Evolutionary conservation across 1,284 basidiomycete species (phyloP), one percentile per base, ranked within the genome.

Genomic region (Cystobasidium sp.): DNA sequence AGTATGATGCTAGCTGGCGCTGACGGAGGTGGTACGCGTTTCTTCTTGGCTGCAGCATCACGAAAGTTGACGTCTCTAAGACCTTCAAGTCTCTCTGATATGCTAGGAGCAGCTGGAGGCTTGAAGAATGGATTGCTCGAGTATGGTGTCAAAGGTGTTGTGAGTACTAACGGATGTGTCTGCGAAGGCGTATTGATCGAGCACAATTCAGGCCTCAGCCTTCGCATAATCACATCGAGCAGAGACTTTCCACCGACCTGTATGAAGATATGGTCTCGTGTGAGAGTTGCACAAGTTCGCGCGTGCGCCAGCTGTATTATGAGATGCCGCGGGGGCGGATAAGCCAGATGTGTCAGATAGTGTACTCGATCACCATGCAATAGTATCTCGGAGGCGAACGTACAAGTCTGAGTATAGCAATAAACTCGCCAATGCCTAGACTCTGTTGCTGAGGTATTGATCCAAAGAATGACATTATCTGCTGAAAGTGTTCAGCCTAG

Each of bases 391-490:
- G 22, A 43, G 20, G 18, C 31, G 49, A 18, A 66, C 70, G 12
- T 51, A 66, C 70, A 37, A 73, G 52, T 66, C 70, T 65, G 62
- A 73, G 63, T 14, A 73, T 66, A 16, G 70, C 70, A 14, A 73
- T 52, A 52, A 58, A 73, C 39, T 73, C 70, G 39, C 62, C 62
- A 31, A 66, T 43, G 12, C 70, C 70, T 6, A 73, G 24, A 53
- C 70, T 73, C 49, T 73, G 70, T 63, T 73, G 70, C 63, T 66
- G 63, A n/a, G 62, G 41, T 53, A 66, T 64, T 14, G 70, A 73
- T 7, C 63, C 63, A 55, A 73, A 73, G 58, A 62, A 73, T 9
- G 62, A 44, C 70, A 73, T 73, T 22, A 73, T 59, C 70, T 73
- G 70, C 16, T 9, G 16, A 58, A 6, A 44, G 9, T 24, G 47